Base-by-base conservation (phyloP, 2,329 filamentous ascomycete species). In the Phyllosticta citribraziliensis region DNA sequence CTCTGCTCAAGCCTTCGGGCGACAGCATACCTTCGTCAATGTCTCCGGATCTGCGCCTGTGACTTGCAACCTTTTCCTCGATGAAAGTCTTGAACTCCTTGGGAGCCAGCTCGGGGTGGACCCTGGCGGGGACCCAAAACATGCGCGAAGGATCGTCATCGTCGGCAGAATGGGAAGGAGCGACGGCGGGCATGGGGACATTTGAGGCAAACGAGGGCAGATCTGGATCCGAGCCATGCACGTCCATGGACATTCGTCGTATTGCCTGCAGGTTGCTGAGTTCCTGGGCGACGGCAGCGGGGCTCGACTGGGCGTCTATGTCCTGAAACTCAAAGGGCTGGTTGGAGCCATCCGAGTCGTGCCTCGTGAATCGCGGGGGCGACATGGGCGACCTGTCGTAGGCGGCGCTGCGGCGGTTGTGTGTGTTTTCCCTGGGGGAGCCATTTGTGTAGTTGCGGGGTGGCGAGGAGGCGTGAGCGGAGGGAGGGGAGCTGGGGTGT, bases 61-160 rank as follows among this genome's bases (percentile, higher is more conserved):
- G 96, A 40, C 89, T 88, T 67, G 96, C 89, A 12, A 97, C 90
- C 70, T 92, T 87, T 64, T 92, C 95, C 69, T 99, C 93, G 2
- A 99, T 82, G 67, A 97, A 99, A 1, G 88, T 93, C 74, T 96
- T 97, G 80, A 97, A 99, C 67, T 97, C 94, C 70, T 89, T 91
- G 1, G 94, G 94, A 2, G 94, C 94, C 56, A 99, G 80, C 74
- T 99, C 94, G 0, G 94, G 94, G 69, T 99, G 94, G 27, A 99
- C 82, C 62, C 91, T 85, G 24, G 94, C 94, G 5, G 94, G 94
- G 5, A 99, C 94, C 94, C 94, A 99, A 66, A 97, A 89, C 63
- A 97, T 77, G 64, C 91, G 84, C 2, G 92, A 91, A 8, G 91
- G 85, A 71, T 97, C 93, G 67, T 91, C 88, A 71, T 96, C 91